Evolutionary conservation across 1,284 basidiomycete genomes (phyloP), one percentile per base, ranked within the genome.

Genomic region (Boletellus dicymbophilus): DNA sequence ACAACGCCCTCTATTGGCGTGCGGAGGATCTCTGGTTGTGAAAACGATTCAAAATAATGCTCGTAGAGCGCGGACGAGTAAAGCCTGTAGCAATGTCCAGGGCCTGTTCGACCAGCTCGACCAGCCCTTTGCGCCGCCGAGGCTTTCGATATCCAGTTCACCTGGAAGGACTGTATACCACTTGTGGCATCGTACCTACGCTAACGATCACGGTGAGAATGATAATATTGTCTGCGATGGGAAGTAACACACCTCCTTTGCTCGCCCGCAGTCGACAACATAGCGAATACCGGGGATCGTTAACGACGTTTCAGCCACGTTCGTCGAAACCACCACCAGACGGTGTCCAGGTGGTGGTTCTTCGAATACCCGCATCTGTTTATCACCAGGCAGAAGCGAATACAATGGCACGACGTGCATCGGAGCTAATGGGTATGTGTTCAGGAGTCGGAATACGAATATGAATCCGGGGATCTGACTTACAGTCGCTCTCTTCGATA

Each of bases 281-380:
- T 95, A 99, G 44, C 97, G 85, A 61, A 99, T 98, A 51, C 95
- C 95, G 59, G 98, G 97, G 53, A 99, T 97, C 0, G 95, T 98
- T 16, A 99, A 73, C 6, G 97, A 99, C 0, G 97, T 99, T 72
- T 99, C 97, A 7, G 97, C 97, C 54, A 99, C 95, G 67, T 99
- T 99, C 6, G 97, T 99, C 1, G 97, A 91, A 0, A 99, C 93
- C 36, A 99, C 92, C 39, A 96, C 93, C 61, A 99, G 89, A 45
- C 97, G 84, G 51, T 85, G 79, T 18, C 94, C 95, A 55, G 90
- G 81, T 0, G 88, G 79, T 0, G 96, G 93, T 0, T 93, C 80
- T 60, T 93, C 82, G 69, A 99, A 99, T 52, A 99, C 98, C 59
- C 89, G 90, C 66, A 97, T 95, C 67, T 99, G 97, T 49, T 97